Evolutionary conservation across 129 eudicot species (phyloP), one percentile per base, ranked within the genome.

Genomic region (Escallonia rubra): DNA sequence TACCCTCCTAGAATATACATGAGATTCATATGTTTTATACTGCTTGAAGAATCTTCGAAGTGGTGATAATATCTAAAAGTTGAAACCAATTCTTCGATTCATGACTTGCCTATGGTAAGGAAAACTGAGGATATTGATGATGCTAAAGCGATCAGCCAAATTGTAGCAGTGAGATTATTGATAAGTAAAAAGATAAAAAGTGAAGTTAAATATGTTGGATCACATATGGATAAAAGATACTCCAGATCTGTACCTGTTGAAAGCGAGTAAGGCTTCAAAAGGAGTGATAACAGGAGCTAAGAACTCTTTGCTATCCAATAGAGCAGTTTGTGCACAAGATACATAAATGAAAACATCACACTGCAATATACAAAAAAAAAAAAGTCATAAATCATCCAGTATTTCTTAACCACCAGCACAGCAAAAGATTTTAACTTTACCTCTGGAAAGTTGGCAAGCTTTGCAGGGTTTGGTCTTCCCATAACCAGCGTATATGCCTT

Each of bases 391-490:
- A 57, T 49, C 43, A 50, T 15, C 38, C 59, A 13, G 23, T 54
- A 54, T 54, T 7, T 8, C 49, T 34, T 65, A 58, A 51, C 23
- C 54, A 48, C 46, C 45, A 68, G 43, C 34, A 50, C 57, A 63
- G 41, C 40, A 2, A 69, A 11, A 23, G 49, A 41, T 34, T 56
- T 51, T 10, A 69, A 48, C 15, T 58, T 82, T 80, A 93, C 98
- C 95, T 93, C 98, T 3, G 98, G 96, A 74, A 93, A 93, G 72
- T 93, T 93, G 15, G 96, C 96, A 71, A 93, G 91, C 75, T 93
- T 93, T 43, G 96, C 95, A 79, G 98, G 98, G 76, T 93, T 93
- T 46, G 96, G 98, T 71, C 74, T 84, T 67, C 98, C 98, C 91
- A 86, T 89, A n/a, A 87, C 95, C 75, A 93, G 83, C 2, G 81